Percentiles rank a stretch among this genome's conserved stretches.
phyloP scores from a whole-genome alignment of 305 asterid species.

The Fraxinus floribunda region DNA sequence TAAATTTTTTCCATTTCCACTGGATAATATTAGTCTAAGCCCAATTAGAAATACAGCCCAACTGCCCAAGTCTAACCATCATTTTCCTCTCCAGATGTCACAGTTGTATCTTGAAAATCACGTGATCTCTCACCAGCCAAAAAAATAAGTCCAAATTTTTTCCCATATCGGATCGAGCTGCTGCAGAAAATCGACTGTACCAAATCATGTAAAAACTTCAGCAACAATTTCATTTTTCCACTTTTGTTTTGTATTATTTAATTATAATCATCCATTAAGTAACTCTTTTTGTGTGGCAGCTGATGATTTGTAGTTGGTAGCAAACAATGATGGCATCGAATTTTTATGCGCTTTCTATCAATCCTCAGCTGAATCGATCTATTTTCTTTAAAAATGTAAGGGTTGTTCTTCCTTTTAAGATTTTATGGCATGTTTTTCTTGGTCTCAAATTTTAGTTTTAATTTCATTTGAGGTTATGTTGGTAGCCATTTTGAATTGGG shows the following conservation, averaged over 20 bases:
- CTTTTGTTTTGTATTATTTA: not conserved
- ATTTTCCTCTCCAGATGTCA: not conserved
- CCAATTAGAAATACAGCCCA: not conserved
- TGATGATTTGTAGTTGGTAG: not conserved
- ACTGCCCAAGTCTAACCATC: not conserved
- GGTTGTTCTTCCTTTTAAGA: not conserved
- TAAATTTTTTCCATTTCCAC: no score
- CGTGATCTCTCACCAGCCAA: not conserved
- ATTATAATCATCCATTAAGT: not conserved
- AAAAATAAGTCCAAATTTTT: not conserved
- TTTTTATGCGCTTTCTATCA: not conserved
- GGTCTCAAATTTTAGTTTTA: not conserved
- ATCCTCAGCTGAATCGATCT: constrained; percentile 17
- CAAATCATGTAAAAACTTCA: not conserved
- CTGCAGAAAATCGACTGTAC: not conserved
- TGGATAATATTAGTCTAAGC: not conserved
- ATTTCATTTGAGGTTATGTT: not conserved
- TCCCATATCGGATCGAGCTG: not conserved
- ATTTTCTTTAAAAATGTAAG: constrained; percentile 30
- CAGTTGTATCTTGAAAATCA: not conserved
- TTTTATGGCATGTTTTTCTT: not conserved
- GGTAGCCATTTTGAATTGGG: not conserved
- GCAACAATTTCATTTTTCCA: not conserved
- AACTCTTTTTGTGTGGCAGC: not conserved
- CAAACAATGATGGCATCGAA: not conserved